phyloP scores from a whole-genome alignment of 345 rosid genomes.

The Geranium brycei region DNA sequence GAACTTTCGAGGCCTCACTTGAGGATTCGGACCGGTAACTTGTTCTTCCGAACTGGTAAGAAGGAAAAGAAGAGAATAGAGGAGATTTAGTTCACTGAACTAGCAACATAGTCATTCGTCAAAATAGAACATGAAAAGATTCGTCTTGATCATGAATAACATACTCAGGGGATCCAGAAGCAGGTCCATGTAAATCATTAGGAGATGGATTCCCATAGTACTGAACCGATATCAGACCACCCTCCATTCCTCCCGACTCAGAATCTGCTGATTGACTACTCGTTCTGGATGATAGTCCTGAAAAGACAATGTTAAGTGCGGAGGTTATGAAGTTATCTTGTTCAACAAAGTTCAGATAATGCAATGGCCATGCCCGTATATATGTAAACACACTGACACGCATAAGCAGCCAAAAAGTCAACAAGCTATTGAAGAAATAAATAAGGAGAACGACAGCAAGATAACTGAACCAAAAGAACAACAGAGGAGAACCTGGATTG shows the following conservation, averaged over 20 bases:
- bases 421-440: background rate
- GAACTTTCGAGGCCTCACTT: slow-evolving; percentile 16
- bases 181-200: slow-evolving; percentile 21
- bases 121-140: background rate
- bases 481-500: background rate
- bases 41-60: slow-evolving; percentile 37
- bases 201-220: slow-evolving; percentile 35
- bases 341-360: no score
- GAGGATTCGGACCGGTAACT: slow-evolving; percentile 34
- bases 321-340: no score
- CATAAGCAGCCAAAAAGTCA: background rate
- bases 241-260: slow-evolving; percentile 22
- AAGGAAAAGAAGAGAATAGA: background rate
- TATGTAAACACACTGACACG: background rate
- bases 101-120: background rate
- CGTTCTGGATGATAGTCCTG: slow-evolving; percentile 54
- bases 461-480: background rate
- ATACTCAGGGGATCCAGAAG: slow-evolving; percentile 36
- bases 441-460: background rate
- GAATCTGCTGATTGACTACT: slow-evolving; percentile 17
- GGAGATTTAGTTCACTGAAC: background rate
- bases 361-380: background rate
- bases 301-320: slow-evolving; percentile 4
- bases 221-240: slow-evolving; percentile 41
- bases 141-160: background rate